phyloP scores from a whole-genome alignment of 257 asterid species.

The Lycium ferocissimum region DNA sequence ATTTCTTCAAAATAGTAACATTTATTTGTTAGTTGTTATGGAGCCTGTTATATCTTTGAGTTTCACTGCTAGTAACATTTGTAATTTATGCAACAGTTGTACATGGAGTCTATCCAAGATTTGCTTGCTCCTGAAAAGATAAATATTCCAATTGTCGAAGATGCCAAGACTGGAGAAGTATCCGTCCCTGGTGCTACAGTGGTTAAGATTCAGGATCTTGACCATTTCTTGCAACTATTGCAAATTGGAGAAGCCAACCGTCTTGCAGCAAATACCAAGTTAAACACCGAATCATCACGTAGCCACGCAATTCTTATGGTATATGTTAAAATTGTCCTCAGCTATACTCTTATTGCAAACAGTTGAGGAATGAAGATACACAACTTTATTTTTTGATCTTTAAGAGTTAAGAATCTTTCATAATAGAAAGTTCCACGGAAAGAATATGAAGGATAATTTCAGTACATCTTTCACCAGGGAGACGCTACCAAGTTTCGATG shows the following conservation, averaged over 20 bases:
- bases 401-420: not conserved
- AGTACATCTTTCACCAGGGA: not conserved
- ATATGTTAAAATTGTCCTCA: slow-evolving; percentile 27
- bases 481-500: not conserved
- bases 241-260: slow-evolving; percentile 86
- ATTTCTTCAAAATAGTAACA: not conserved
- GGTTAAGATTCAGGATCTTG: slow-evolving; percentile 70
- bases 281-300: slow-evolving; percentile 91
- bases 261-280: slow-evolving; percentile 89
- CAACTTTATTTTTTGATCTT: not conserved
- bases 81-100: slow-evolving; percentile 52
- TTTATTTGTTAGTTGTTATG: slow-evolving; percentile 18
- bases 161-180: slow-evolving; percentile 86
- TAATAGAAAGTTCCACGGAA: not conserved
- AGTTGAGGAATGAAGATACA: not conserved
- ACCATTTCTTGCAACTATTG: slow-evolving; percentile 70
- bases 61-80: slow-evolving; percentile 14
- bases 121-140: slow-evolving; percentile 87
- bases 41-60: not conserved
- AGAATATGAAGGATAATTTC: slow-evolving; percentile 18
- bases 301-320: slow-evolving; percentile 97
- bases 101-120: slow-evolving; percentile 94
- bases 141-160: slow-evolving; percentile 80
- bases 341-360: not conserved
- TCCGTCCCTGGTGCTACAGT: slow-evolving; percentile 75